Base-by-base conservation (phyloP, 1,284 basidiomycete species). In the Moniliophthora roreri region DNA sequence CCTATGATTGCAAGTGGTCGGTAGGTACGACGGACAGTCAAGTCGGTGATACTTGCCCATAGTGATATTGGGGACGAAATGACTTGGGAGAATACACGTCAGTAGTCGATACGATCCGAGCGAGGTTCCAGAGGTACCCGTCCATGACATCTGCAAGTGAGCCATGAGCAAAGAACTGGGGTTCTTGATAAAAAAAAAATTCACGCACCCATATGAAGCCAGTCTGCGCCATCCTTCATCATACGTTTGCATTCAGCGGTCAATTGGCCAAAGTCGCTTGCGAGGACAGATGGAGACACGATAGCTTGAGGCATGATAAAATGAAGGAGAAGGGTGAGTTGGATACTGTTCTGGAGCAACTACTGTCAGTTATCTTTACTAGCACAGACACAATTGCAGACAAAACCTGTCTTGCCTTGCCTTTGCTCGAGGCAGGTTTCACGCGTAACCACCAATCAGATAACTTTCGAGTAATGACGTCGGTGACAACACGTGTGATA, bases 41-140 rank as follows among this genome's bases (percentile, higher is more conserved):
- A n/a, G n/a, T n/a, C n/a, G n/a, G n/a, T n/a, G n/a, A n/a, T n/a
- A n/a, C 75, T 50, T 57, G 89, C 94, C 94, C 87, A 96, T 93
- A 18, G 95, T 95, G 70, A 98, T 95, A 70, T 98, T 99, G 34
- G 96, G 95, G 21, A 99, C 97, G 67, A 99, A 99, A 72, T 99
- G 93, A 52, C 95, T 93, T 67, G 42, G 52, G 46, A 40, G 44
- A 50, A 38, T 46, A 42, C 55, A 46, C 48, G 65, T 61, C 57
- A 63, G 40, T 49, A 52, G 55, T 41, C 26, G 40, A 40, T 54
- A 37, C 28, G 47, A 15, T 32, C 11, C 28, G 24, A 20, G 38
- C 51, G 26, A 20, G 38, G 47, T 11, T 16, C 45, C n/a, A 51
- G 11, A 53, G 61, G 72, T 69, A 92, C 91, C 93, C 95, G 68